Evolutionary conservation across 2,329 filamentous ascomycete species (phyloP), one percentile per base, ranked within the genome.

Genomic region (Chlorencoelia australis): DNA sequence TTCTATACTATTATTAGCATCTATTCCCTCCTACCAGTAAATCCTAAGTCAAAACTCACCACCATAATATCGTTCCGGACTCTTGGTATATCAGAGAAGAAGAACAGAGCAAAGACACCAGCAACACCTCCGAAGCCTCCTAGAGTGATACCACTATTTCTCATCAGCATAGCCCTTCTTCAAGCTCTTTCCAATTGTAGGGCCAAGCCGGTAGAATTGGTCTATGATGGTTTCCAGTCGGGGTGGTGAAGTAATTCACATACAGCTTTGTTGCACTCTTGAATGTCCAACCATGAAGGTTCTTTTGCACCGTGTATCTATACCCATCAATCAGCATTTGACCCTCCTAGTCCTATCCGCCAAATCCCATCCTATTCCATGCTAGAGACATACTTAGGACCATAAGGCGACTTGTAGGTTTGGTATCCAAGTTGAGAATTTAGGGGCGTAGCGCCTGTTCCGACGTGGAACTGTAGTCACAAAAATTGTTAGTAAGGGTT

Each of bases 11-110:
- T 17, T 14, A 33, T 45, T 25, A 48, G 39, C 33, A 3, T 14
- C 17, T 26, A 13, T 15, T n/a, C 14, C 9, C 10, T 14, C 13
- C n/a, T n/a, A n/a, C 8, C 9, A n/a, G 33, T 19, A 13, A 11
- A 19, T 14, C 4, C 4, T 24, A 6, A 11, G 4, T 20, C 3
- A 4, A 29, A 40, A 44, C 63, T 39, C 61, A 75, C 72, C 57
- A 66, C 60, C 45, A 80, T 67, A 45, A 81, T 64, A 51, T 81
- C 76, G 31, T 54, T 56, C 58, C 73, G 63, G 47, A 80, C 63
- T 56, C 65, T 67, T 47, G 76, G 76, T 32, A 80, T 69, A 48
- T 75, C 75, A 26, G 73, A 77, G 46, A 70, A 75, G 66, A 71
- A 74, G 50, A 79, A 66, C 45, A 75, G 62, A 46, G 63, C 71